Percentiles rank a stretch among this genome's conserved stretches.
These are phyloP conservation scores for Pseudonitzschia delicatissima DNA, from an alignment of 108 stramenopile genomes.

Conservation along the genomic window DNA sequence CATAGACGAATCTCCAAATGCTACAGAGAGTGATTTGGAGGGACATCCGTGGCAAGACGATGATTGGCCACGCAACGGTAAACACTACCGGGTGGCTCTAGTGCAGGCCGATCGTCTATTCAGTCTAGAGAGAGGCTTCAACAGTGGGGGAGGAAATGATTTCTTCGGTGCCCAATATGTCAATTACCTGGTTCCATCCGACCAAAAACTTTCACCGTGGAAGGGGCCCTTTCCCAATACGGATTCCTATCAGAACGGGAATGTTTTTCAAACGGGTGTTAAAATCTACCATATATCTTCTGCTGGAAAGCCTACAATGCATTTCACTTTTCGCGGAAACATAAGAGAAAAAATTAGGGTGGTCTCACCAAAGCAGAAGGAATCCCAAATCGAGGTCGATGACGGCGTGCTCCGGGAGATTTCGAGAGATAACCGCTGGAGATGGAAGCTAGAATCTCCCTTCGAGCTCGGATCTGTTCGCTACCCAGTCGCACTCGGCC, in stretches of 20 bases:
- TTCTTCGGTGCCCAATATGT: constrained; percentile 11
- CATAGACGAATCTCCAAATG: constrained; percentile 34
- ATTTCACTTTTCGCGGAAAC: not conserved
- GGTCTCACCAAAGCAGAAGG: not conserved
- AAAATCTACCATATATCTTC: not conserved
- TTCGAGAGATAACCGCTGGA: too few relatives aligned
- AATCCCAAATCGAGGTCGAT: not conserved
- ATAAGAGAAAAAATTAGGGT: not conserved
- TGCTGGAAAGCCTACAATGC: not conserved
- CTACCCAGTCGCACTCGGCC: too few relatives aligned
- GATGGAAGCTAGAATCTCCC: too few relatives aligned
- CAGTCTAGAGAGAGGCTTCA: constrained; percentile 49
- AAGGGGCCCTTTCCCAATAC: constrained; percentile 24
- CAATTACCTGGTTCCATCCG: constrained; percentile 1
- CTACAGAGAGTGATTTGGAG: not conserved
- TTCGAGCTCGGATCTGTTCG: too few relatives aligned
- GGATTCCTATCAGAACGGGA: constrained; percentile 21
- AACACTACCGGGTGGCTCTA: constrained; percentile 62
- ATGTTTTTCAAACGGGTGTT: constrained; percentile 1
- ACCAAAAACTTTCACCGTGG: not conserved
- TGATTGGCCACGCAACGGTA: constrained; percentile 53
- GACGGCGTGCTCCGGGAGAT: too few relatives aligned
- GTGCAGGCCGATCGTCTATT: constrained; percentile 65
- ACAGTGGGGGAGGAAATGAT: constrained; percentile 23
- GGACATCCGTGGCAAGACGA: constrained; percentile 46